Conservation (phyloP, 2,329 filamentous ascomycete species). For the Lasiodiplodia hormozganensis region DNA sequence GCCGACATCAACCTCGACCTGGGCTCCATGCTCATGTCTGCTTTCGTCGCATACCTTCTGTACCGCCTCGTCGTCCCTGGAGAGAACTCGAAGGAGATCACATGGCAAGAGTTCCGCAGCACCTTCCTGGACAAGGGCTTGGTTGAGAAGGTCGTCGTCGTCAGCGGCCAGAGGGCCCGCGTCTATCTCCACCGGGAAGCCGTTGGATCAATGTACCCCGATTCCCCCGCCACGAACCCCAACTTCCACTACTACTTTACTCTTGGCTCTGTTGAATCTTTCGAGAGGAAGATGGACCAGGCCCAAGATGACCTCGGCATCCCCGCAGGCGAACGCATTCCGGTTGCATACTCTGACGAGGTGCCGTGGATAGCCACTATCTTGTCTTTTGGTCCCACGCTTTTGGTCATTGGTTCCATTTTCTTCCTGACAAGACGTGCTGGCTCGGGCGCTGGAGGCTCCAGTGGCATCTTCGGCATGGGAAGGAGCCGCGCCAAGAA, state of each 20-base stretch:
- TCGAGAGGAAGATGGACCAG: conserved; percentile 86
- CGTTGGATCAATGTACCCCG: conserved; percentile 74
- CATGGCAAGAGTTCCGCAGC: conserved; percentile 94
- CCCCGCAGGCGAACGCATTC: conserved; percentile 85
- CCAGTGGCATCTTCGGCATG: conserved; percentile 90
- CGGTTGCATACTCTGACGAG: conserved; percentile 84
- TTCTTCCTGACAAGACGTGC: conserved; percentile 81
- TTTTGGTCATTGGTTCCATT: conserved; percentile 83
- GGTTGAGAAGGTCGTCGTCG: conserved; percentile 87
- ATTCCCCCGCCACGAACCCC: conserved; percentile 71
- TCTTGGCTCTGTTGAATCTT: conserved; percentile 92
- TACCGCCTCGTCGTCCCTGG: conserved; percentile 71
- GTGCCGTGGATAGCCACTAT: conserved; percentile 75
- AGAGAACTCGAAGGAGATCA: conserved; percentile 79
- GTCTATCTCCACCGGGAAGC: conserved; percentile 82
- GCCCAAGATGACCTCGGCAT: conserved; percentile 89
- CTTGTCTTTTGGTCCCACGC: conserved; percentile 82
- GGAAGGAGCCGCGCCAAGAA: conserved; percentile 94
- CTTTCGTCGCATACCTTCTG: conserved; percentile 68
- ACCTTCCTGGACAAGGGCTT: conserved; percentile 96
- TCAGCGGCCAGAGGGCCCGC: conserved; percentile 78
- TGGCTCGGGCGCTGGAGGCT: conserved; percentile 64
- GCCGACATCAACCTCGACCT: conserved; percentile 62
- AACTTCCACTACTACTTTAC: conserved; percentile 91
- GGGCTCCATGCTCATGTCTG: conserved; percentile 62